Percentiles rank a stretch among this genome's conserved stretches.
These are phyloP conservation scores for Gilbertella persicaria DNA, from an alignment of 371 early-diverging fungal species.

Conservation along the genomic window DNA sequence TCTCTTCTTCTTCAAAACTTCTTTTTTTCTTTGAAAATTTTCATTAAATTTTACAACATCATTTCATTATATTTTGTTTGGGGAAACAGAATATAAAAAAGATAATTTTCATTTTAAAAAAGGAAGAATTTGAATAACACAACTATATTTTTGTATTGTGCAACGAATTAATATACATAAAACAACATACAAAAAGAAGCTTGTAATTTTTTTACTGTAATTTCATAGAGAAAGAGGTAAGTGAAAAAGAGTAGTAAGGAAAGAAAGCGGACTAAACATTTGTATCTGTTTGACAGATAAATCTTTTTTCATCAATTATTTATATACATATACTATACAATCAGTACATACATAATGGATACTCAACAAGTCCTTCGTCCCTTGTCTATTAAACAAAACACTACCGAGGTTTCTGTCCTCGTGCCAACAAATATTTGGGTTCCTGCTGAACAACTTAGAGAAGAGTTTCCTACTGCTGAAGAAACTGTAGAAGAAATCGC, in stretches of 20 bases:
- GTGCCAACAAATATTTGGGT: conserved; percentile 88
- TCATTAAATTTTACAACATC: conserved; percentile 7
- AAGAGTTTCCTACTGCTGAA: conserved; percentile 66
- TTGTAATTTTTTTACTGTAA: conserved; percentile 1
- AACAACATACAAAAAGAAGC: conserved; percentile 18
- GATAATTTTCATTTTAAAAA: conserved; percentile 6
- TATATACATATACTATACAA: conserved; percentile 7
- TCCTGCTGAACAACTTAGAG: conserved; percentile 85
- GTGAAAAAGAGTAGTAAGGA: neutral
- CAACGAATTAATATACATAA: conserved; percentile 14
- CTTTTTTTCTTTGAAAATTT: conserved; percentile 12
- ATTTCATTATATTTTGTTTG: conserved; percentile 16
- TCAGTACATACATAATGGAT: conserved; percentile 9
- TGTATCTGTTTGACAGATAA: neutral
- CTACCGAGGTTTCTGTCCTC: conserved; percentile 80
- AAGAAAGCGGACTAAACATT: conserved; percentile 1
- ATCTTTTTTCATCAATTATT: conserved; percentile 6
- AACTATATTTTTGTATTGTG: conserved; percentile 13
- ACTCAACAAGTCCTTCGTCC: conserved; percentile 68
- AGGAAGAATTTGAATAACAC: conserved; percentile 5
- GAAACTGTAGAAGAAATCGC: conserved; percentile 62
- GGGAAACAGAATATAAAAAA: conserved; percentile 20
- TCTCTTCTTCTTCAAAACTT: conserved; percentile 6
- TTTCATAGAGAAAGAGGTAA: neutral
- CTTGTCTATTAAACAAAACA: conserved; percentile 78